Base-by-base conservation (phyloP, 2,329 filamentous ascomycete species). In the Blumeria hordei region DNA sequence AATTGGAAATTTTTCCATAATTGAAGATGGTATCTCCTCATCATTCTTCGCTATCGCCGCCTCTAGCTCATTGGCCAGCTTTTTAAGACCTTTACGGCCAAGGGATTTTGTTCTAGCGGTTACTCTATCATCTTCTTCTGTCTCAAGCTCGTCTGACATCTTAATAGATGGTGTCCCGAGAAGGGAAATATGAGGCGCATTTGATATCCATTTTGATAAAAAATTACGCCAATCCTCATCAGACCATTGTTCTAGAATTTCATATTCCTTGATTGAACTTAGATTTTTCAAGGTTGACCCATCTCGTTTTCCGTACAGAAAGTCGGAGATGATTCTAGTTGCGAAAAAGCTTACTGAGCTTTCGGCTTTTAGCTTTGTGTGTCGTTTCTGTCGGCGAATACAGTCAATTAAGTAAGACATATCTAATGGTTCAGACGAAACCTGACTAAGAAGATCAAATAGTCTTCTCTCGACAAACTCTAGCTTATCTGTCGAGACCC, bases 321-420 rank as follows among this genome's bases (percentile, higher is more conserved):
- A 94, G 64, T 96, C 88, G 12, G 82, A 83, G 62, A 96, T 94
- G 58, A 96, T 82, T 57, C 85, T 84, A 59, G 80, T 82, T 0
- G 86, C 81, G 67, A 90, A 94, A 59, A 88, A 86, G 21, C 80
- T 78, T 55, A 86, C 80, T 2, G 83, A 85, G 53, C 78, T 81
- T 67, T 98, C 92, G 0, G 86, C 85, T 45, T 83, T 78, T 60
- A 85, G 90, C 65, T 88, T 88, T 63, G 87, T 76, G 63, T 88
- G 85, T 50, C 88, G 78, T 59, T 80, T 78, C 66, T 92, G 85
- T 55, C 88, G 78, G 61, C 78, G 77, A 52, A 98, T 80, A 66
- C 88, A 95, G 60, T 95, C 88, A 50, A 77, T 77, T 70, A 98
- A 76, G 65, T 98, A 98, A 1, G 75, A 74, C 83, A 96, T 87